Evolutionary conservation across 2,329 filamentous ascomycete genomes (phyloP).

Genomic region (Penicillium thymicola): DNA sequence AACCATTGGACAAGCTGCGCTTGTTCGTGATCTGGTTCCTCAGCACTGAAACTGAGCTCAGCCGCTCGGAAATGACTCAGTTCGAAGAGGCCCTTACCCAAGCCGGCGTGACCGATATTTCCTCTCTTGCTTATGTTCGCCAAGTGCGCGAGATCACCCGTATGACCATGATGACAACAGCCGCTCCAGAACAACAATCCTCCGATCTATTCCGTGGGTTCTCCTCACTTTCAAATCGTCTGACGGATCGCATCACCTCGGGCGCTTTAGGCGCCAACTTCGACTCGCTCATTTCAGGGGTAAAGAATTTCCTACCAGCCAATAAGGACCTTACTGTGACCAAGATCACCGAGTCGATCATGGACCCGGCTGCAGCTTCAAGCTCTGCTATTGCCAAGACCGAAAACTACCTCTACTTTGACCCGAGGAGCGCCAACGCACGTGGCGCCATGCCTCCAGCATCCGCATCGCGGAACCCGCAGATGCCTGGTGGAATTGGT

Average conservation of each 20-base stretch:
- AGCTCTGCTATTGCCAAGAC: slow-evolving; percentile 94
- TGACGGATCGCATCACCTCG: slow-evolving; percentile 92
- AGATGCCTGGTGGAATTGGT: slow-evolving; percentile 42
- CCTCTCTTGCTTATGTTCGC: slow-evolving; percentile 78
- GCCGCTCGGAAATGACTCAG: slow-evolving; percentile 73
- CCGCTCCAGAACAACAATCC: slow-evolving; percentile 59
- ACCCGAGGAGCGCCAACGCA: slow-evolving; percentile 88
- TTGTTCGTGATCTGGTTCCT: slow-evolving; percentile 97
- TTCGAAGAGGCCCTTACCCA: slow-evolving; percentile 80
- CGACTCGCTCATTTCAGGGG: slow-evolving; percentile 88
- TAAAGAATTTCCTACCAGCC: slow-evolving; percentile 96
- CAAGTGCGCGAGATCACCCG: slow-evolving; percentile 91
- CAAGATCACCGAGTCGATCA: slow-evolving; percentile 96
- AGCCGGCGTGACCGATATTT: slow-evolving; percentile 68
- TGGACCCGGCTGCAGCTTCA: slow-evolving; percentile 88
- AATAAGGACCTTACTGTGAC: slow-evolving; percentile 95
- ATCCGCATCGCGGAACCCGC: slow-evolving; percentile 50
- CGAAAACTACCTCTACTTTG: slow-evolving; percentile 95
- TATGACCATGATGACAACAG: slow-evolving; percentile 95
- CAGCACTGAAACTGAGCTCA: slow-evolving; percentile 86
- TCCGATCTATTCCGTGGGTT: slow-evolving; percentile 87
- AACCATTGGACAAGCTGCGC: slow-evolving; percentile 83
- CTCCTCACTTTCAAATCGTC: slow-evolving; percentile 82
- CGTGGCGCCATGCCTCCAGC: slow-evolving; percentile 86
- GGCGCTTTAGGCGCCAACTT: slow-evolving; percentile 84